Percentiles rank a stretch among this genome's conserved stretches.
Evolutionary conservation across 78 protist genomes (phyloP).

Genomic region (Blattamonas nauphoetae): DNA sequence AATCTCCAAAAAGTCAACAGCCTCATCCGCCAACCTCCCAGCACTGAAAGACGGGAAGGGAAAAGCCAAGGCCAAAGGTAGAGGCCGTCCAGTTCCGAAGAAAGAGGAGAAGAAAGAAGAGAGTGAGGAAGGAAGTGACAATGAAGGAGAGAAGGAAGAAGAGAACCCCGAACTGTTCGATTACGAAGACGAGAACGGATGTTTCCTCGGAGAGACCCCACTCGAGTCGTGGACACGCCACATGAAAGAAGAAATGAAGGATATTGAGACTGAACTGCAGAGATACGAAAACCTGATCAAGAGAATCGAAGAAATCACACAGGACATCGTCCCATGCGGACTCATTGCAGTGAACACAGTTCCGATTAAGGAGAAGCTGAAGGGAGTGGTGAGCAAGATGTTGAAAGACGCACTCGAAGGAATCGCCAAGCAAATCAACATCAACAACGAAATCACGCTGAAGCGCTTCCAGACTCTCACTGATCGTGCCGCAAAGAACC

Average conservation of each 20-base stretch:
- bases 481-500: neutral
- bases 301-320: neutral
- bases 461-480: neutral
- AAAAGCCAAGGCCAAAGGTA: neutral
- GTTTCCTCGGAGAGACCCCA: neutral
- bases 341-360: neutral
- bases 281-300: neutral
- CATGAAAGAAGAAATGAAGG: neutral
- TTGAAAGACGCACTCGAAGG: neutral
- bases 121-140: neutral
- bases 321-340: neutral
- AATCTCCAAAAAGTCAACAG: neutral
- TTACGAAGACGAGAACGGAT: neutral
- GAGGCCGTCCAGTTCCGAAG: neutral
- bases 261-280: neutral
- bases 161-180: neutral
- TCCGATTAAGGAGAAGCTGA: neutral
- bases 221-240: neutral
- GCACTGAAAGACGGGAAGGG: neutral
- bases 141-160: neutral
- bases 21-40: neutral
- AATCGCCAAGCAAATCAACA: neutral
- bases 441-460: neutral
- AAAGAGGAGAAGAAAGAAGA: neutral
- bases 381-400: neutral